Base-by-base conservation (phyloP, 73 alveolate species). In the Uronychia setigera region DNA sequence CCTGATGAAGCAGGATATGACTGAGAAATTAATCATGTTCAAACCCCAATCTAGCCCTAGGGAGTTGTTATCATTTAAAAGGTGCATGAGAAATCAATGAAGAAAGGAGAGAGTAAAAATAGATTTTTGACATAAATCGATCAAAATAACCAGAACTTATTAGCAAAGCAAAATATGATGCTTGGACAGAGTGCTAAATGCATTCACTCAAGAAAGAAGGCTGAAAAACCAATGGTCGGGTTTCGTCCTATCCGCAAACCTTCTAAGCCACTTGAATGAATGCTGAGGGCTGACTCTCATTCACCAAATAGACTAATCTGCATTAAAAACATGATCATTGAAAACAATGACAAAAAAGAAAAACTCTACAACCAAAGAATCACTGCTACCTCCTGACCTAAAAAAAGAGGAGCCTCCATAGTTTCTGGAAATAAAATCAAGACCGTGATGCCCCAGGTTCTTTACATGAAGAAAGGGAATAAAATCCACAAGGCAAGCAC, bases 381-480 rank as follows among this genome's bases (percentile, higher is more conserved):
- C 67, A 46, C 67, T 19, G 67, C 67, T 19, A 46, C 67, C 19
- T 46, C 67, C n/a, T 19, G 67, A 19, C 67, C 67, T 46, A 11
- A 19, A 46, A 46, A 46, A 46, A 46, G 67, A 46, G n/a, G 67
- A 46, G 67, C n/a, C 67, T 11, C n/a, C 67, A 46, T 46, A 46
- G 67, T 46, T 5, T 19, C 5, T 11, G 67, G 67, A 5, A 46
- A 46, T 19, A 46, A 46, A 19, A 46, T 46, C 67, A 46, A 46
- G 67, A 46, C 67, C n/a, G 67, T 46, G n/a, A 46, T 46, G 67
- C 67, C 67, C 67, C 19, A 46, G 67, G 67, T 46, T 46, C 5
- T 5, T 19, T 46, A 46, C 67, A 5, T 46, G n/a, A n/a, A n/a
- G n/a, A n/a, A n/a, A n/a, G n/a, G n/a, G n/a, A n/a, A n/a, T 19